Evolutionary conservation across 495 filamentous ascomycete genomes (phyloP), one percentile per base, ranked within the genome.

Genomic region (Aspergillus indologenus): DNA sequence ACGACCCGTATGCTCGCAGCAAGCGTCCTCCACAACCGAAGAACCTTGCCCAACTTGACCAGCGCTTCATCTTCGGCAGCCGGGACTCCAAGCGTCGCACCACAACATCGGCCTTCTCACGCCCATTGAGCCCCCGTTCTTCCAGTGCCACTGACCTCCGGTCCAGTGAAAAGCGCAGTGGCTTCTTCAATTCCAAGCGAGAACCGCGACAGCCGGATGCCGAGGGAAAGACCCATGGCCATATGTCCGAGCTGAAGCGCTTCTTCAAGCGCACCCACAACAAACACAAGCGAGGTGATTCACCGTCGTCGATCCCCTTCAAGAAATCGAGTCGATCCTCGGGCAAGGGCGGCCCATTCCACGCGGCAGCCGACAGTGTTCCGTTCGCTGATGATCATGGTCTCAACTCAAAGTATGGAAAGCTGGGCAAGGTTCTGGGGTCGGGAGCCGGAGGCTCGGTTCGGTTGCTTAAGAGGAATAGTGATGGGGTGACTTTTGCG

Each of bases 371-470:
- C 8, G 70, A 86, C 20, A 89, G 82, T 68, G 85, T 96, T 40
- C 95, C 94, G 3, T 99, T 98, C 70, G 90, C 88, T 17, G 92
- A 98, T 70, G 92, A 97, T 66, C 92, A 97, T 69, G 92, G 92
- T 2, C 78, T 99, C 42, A 79, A 87, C 44, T 89, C 87, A 34
- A 97, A 94, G 63, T 99, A 98, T 67, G 94, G 94, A 22, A 96
- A 96, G 66, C 85, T 98, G 61, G 93, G 93, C 12, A 92, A 89
- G 66, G 91, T 98, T 0, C 80, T 98, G 15, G 94, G 94, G 14
- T 94, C 94, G 44, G 94, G 94, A 12, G 94, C 94, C 49, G 94
- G 94, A 15, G 94, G 94, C 18, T 98, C 95, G 0, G 95, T 99
- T 15, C 87, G 93, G 56, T 76, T 99, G 29, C 89, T 99, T 85